Percentiles rank a stretch among this genome's conserved stretches.
phyloP scores from a whole-genome alignment of 768 basidiomycete genomes.

The Agaricus subrufescens region DNA sequence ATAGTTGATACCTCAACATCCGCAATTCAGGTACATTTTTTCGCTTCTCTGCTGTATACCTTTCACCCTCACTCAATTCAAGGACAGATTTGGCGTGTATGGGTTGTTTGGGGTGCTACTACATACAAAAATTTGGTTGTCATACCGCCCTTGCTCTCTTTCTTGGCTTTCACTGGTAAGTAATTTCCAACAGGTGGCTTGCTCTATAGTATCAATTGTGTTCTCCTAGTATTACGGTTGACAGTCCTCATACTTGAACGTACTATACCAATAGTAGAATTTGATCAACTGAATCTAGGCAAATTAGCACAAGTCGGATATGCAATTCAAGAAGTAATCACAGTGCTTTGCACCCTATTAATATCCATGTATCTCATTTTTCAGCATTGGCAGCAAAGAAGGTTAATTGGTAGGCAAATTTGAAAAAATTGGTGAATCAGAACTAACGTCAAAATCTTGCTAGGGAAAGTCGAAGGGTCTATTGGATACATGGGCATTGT shows the following conservation, averaged over 20 bases:
- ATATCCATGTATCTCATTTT: neutral
- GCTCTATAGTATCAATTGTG: neutral
- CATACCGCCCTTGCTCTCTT: neutral
- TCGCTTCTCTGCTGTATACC: neutral
- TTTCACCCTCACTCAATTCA: neutral
- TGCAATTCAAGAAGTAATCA: neutral
- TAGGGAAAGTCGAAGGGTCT: neutral
- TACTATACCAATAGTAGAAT: neutral
- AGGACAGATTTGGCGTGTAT: neutral
- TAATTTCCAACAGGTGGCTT: neutral
- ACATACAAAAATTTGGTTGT: neutral
- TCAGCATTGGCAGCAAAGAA: neutral
- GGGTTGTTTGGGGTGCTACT: neutral
- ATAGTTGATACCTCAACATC: neutral
- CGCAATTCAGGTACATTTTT: neutral
- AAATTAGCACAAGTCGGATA: neutral
- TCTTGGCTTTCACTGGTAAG: neutral
- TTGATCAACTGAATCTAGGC: neutral
- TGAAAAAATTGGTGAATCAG: neutral
- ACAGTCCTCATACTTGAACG: neutral
- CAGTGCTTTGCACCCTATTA: neutral
- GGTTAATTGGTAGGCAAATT: neutral
- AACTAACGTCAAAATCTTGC: neutral
- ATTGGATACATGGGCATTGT: neutral
- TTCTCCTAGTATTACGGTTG: neutral